Evolutionary conservation across 1,284 basidiomycete genomes (phyloP), one percentile per base, ranked within the genome.

Genomic region (Sanghuangporus weigelae): DNA sequence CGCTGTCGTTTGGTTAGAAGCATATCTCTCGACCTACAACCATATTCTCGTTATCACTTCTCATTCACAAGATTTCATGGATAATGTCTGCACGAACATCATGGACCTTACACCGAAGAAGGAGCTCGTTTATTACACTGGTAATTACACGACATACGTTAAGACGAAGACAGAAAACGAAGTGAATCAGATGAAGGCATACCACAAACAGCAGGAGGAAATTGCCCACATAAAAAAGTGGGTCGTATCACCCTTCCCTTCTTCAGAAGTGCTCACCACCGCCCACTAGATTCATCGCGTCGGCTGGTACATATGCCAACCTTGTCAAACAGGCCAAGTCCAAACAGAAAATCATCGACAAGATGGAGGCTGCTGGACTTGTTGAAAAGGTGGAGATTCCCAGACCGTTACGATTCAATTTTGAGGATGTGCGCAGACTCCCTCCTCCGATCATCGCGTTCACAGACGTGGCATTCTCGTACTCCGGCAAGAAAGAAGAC

Each of bases 291-390:
- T 80, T 86, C 77, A 86, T 86, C 68, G 83, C 85, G 53, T 82
- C 80, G 66, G 85, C 85, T 59, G 85, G 85, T 82, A 87, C 85
- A 39, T 87, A 87, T 69, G 85, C 85, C 70, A 87, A 87, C 77
- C 78, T 87, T 74, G 85, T 87, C 73, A 85, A 84, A 75, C 85
- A 87, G 76, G 85, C 85, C 70, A 86, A 87, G 78, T 85, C 84
- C 58, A 87, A 87, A 77, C 85, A 87, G 72, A 87, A 87, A 75
- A 84, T 84, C 64, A 87, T 87, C 73, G 85, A 87, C 78, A 87
- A 87, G 79, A 87, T 87, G 85, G 85, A 87, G 77, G 85, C 85
- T 31, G 85, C 85, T 23, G 85, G 85, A 72, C 74, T 87, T 51
- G 74, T 87, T 66, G 81, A 87, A 73, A 80, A 81, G 68, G 77